Conservation (phyloP, 176 grass and related monocot species). For the Musa schizocarpa region DNA sequence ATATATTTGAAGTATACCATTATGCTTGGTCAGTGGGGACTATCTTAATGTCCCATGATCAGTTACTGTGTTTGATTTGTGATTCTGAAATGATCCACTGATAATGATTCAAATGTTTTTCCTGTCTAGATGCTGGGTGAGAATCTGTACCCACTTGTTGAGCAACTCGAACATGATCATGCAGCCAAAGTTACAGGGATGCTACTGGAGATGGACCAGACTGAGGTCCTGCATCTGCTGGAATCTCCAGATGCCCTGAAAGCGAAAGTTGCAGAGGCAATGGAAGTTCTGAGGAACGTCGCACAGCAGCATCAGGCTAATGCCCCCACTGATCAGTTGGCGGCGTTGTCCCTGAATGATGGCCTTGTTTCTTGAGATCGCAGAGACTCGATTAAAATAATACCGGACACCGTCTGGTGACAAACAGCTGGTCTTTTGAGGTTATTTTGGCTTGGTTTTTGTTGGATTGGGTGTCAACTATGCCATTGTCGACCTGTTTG, state of each 20-base stretch:
- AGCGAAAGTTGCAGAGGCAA: slow-evolving; percentile 82
- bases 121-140: slow-evolving; percentile 66
- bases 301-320: slow-evolving; percentile 51
- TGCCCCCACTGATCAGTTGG: slow-evolving; percentile 51
- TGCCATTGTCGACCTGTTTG: neutral
- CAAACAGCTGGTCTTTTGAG: neutral
- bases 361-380: slow-evolving; percentile 29
- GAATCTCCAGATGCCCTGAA: slow-evolving; percentile 85
- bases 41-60: too few relatives aligned
- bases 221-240: slow-evolving; percentile 86
- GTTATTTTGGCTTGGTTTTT: neutral
- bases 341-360: slow-evolving; percentile 46
- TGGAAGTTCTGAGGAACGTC: slow-evolving; percentile 85
- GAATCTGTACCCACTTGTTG: slow-evolving; percentile 79
- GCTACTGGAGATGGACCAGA: slow-evolving; percentile 99
- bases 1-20: too few relatives aligned
- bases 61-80: neutral
- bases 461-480: neutral
- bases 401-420: neutral
- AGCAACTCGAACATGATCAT: slow-evolving; percentile 67
- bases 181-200: slow-evolving; percentile 84
- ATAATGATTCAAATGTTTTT: neutral
- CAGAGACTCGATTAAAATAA: too few relatives aligned
- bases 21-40: too few relatives aligned
- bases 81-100: neutral